Evolutionary conservation across 148 eudicot genomes (phyloP).

Genomic region (Vaccinium myrtillus): DNA sequence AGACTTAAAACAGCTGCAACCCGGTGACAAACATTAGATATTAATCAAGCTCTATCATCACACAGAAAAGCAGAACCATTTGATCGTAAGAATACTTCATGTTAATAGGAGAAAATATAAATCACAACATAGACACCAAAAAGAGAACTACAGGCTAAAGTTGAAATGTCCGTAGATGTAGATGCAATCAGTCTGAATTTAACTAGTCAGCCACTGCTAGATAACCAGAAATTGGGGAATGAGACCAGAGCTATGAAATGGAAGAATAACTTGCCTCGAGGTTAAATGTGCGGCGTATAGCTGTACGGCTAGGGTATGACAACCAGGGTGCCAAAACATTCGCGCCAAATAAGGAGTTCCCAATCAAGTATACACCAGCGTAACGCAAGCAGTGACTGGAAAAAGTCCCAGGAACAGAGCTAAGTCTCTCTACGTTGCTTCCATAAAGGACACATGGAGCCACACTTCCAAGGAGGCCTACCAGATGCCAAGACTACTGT

Average conservation of each 20-base stretch:
- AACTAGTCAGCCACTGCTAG: background rate
- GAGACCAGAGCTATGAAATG: background rate
- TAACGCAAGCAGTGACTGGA: constrained; percentile 71
- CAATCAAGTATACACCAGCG: constrained; percentile 68
- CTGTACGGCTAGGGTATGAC: constrained; percentile 73
- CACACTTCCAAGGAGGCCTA: constrained; percentile 79
- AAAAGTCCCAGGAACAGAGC: constrained; percentile 57
- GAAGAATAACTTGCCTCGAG: constrained; percentile 52
- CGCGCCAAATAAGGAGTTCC: constrained; percentile 62
- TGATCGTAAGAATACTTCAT: background rate
- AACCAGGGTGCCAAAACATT: constrained; percentile 80
- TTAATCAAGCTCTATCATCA: background rate
- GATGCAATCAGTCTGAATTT: background rate
- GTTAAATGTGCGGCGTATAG: constrained; percentile 73
- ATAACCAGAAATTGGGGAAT: background rate
- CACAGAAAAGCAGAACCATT: background rate
- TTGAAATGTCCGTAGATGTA: background rate
- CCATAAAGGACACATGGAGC: constrained; percentile 88
- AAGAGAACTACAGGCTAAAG: background rate
- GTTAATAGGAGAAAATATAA: background rate
- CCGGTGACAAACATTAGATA: background rate
- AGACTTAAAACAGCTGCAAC: background rate
- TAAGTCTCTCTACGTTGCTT: constrained; percentile 77
- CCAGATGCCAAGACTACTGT: background rate
- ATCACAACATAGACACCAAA: background rate